Evolutionary conservation across 441 rosid genomes (phyloP), one percentile per base, ranked within the genome.

Genomic region (Raphanus hybrid): DNA sequence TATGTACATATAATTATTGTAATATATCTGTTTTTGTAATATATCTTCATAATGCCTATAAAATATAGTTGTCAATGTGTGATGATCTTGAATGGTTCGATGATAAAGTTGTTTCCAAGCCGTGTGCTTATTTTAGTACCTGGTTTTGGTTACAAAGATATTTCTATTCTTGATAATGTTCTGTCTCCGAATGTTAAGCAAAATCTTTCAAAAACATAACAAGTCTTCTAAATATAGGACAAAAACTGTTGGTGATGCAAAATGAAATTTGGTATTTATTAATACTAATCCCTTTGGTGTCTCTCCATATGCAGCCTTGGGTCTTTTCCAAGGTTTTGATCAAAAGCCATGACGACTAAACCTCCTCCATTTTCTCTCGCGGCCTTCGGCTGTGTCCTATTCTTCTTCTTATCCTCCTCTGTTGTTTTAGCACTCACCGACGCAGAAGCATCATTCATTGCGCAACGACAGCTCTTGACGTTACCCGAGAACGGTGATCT

Each of bases 371-470:
- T 62, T 52, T 76, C 57, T 64, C 39, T 81, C 48, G 14, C 43
- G 79, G 85, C 86, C 88, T 86, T 76, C 11, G 92, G 93, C 87
- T 87, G 88, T 89, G 79, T 82, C 37, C 66, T 86, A 54, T 48
- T 48, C 15, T 54, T 52, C 58, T 52, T 15, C 23, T 52, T 54
- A 16, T 16, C 26, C 59, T 54, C 59, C 59, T 54, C 59, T 54
- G 59, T 54, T 54, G 59, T 6, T 15, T 54, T 54, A 16, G 59
- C 59, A 54, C 59, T 54, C 59, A 54, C 59, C 26, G 59, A 54
- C 8, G 59, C 59, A 54, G 59, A 54, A 54, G 59, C 59, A 11
- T 54, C 59, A 8, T 54, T 54, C 59, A 54, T 54, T 6, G 59
- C 59, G 23, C 59, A 54, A 8, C 23, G 59, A 7, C 59, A 54